A percentile compares a stretch with the other conserved stretches of the same genome.
Conservation (phyloP, 352 stramenopile species). For the Phytophthora multivora region DNA sequence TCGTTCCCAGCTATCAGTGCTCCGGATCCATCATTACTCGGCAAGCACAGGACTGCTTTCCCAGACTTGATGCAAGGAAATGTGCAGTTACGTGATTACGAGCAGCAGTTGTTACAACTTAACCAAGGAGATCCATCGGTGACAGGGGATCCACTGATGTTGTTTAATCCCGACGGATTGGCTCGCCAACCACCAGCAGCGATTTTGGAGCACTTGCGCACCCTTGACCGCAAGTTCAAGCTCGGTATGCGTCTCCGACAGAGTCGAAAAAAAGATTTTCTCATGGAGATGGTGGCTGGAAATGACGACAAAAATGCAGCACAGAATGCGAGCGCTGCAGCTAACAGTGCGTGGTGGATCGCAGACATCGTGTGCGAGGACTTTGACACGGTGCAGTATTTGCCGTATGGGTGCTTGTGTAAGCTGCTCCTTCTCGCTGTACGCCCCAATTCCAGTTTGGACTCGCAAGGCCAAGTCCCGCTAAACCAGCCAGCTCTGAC, state of each 20-base stretch:
- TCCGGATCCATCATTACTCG: conserved; percentile 65
- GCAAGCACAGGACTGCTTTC: conserved; percentile 58
- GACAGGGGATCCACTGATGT: conserved; percentile 70
- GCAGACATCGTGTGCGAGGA: conserved; percentile 89
- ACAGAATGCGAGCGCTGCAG: conserved; percentile 19
- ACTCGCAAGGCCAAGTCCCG: conserved; percentile 20
- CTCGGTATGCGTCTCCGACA: conserved; percentile 81
- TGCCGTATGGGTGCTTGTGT: conserved; percentile 78
- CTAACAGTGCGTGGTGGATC: conserved; percentile 77
- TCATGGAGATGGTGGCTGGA: conserved; percentile 87
- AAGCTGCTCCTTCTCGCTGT: conserved; percentile 76
- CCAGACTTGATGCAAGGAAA: conserved; percentile 64
- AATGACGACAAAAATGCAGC: conserved; percentile 39
- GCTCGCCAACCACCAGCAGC: conserved; percentile 70
- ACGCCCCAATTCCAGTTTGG: conserved; percentile 18
- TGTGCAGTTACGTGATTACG: conserved; percentile 68
- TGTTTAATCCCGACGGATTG: conserved; percentile 70
- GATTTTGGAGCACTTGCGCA: conserved; percentile 78
- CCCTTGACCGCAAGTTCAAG: conserved; percentile 74
- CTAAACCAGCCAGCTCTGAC: conserved; percentile 42
- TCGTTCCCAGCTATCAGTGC: conserved; percentile 65
- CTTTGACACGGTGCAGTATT: conserved; percentile 79
- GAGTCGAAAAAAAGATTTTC: conserved; percentile 76
- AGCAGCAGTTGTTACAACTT: conserved; percentile 68
- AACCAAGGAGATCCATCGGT: conserved; percentile 42